Evolutionary conservation across 768 basidiomycete species (phyloP), one percentile per base, ranked within the genome.

Genomic region (Xerocomellus amylosporus): DNA sequence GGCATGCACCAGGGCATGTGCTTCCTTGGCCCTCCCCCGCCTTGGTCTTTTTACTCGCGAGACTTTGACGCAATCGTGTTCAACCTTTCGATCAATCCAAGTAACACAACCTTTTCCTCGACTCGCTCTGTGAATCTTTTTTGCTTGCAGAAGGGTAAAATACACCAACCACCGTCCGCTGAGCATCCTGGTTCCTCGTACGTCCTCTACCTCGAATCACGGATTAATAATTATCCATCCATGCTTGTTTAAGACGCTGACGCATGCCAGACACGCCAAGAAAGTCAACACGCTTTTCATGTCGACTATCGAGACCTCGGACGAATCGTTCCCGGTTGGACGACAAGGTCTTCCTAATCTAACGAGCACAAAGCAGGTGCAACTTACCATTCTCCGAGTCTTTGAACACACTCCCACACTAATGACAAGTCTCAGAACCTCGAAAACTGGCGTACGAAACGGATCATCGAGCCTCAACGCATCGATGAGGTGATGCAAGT

Each of bases 331-430:
- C 0, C 94, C 26, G 4, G 81, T 86, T 53, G 90, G 87, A n/a
- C 81, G 88, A 62, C 86, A 90, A 60, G 93, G 94, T 26, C 26
- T 28, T 28, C 8, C 28, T 8, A 0, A 98, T 68, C 77, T 94
- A 15, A 81, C 87, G 64, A 93, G 90, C 68, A 87, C 92, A 4
- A 90, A 86, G 65, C 93, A 95, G 78, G 93, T 89, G 46, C 24
- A 80, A 67, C 13, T 8, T 12, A 14, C 2, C 8, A 13, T 6
- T 31, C 7, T n/a, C n/a, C n/a, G n/a, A n/a, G n/a, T 19, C 6
- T 24, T 13, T 5, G n/a, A 24, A 2, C 2, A 24, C 14, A 2
- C 7, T 33, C 15, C 3, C 26, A 20, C 22, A 8, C 20, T 12
- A 9, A 40, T 9, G 24, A 8, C 9, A 3, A 26, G 9, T 28